phyloP scores from a whole-genome alignment of 805 yeast species.

The Candida glaebosa region DNA sequence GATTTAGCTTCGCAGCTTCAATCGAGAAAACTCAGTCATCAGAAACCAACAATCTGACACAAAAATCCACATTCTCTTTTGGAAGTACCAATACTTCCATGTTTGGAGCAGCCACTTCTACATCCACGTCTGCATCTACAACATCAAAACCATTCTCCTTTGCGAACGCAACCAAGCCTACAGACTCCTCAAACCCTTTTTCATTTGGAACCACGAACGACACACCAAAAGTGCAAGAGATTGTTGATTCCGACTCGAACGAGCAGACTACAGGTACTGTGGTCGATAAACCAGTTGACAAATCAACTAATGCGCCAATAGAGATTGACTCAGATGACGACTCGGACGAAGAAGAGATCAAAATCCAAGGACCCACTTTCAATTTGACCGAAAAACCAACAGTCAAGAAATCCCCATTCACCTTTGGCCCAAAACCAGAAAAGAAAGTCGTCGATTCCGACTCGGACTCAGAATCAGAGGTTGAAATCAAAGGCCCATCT shows the following conservation, averaged over 20 bases:
- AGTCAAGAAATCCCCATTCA: slow-evolving; percentile 33
- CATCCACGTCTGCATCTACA: slow-evolving; percentile 2
- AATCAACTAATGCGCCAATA: not conserved
- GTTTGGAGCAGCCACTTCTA: not conserved
- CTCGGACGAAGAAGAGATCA: slow-evolving; percentile 24
- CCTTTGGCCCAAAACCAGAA: slow-evolving; percentile 32
- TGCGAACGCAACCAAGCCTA: not conserved
- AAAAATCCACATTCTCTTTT: slow-evolving; percentile 8
- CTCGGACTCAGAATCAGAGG: slow-evolving; percentile 51
- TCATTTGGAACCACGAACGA: slow-evolving; percentile 5
- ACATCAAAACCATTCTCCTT: not conserved
- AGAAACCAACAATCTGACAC: not conserved
- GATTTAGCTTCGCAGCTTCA: not conserved
- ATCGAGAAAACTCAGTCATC: not conserved
- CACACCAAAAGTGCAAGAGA: not conserved
- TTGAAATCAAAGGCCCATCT: slow-evolving; percentile 70
- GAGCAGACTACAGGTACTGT: slow-evolving; percentile 2
- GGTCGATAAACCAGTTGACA: slow-evolving; percentile 9
- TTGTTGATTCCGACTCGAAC: not conserved
- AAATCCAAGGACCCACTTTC: slow-evolving; percentile 37
- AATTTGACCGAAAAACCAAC: slow-evolving; percentile 25
- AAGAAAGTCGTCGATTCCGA: slow-evolving; percentile 18
- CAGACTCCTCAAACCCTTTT: not conserved
- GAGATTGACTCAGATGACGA: slow-evolving; percentile 20
- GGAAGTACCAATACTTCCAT: not conserved